Percentiles rank a stretch among this genome's conserved stretches.
These are phyloP conservation scores for Talaromyces sp. DNA, from an alignment of 2,329 filamentous ascomycete species.

Conservation along the genomic window DNA sequence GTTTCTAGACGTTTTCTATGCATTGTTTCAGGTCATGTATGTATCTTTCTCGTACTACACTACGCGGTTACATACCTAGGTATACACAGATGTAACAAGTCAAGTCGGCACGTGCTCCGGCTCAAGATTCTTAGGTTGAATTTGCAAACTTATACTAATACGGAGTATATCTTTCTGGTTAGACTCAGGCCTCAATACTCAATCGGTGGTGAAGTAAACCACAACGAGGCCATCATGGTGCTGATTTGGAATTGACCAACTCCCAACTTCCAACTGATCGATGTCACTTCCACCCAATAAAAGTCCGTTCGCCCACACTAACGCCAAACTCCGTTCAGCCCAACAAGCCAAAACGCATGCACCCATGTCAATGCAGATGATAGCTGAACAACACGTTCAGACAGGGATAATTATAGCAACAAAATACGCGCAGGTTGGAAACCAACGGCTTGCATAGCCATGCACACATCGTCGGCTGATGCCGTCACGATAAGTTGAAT, in stretches of 20 bases:
- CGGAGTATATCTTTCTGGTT: background rate
- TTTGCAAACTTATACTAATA: background rate
- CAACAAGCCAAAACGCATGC: background rate
- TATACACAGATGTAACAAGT: background rate
- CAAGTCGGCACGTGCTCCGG: background rate
- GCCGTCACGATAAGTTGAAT: slow-evolving; percentile 51
- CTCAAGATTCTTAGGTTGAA: background rate
- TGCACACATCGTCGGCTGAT: background rate
- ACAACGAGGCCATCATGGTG: background rate
- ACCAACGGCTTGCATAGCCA: background rate
- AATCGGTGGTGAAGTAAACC: background rate
- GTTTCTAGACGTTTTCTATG: slow-evolving; percentile 9
- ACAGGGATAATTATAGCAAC: slow-evolving; percentile 10
- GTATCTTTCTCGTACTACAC: background rate
- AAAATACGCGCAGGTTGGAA: background rate
- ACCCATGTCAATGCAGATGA: slow-evolving; percentile 11
- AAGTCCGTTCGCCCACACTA: background rate
- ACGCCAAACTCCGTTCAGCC: slow-evolving; percentile 7
- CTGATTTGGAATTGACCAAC: background rate
- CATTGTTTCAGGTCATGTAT: background rate
- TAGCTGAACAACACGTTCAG: slow-evolving; percentile 2
- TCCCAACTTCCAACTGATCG: background rate
- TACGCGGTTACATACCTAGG: background rate
- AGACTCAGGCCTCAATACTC: background rate
- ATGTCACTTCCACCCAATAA: background rate